Evolutionary conservation across 2,329 filamentous ascomycete genomes (phyloP), one percentile per base, ranked within the genome.

Genomic region (Blastomyces emzantsi): DNA sequence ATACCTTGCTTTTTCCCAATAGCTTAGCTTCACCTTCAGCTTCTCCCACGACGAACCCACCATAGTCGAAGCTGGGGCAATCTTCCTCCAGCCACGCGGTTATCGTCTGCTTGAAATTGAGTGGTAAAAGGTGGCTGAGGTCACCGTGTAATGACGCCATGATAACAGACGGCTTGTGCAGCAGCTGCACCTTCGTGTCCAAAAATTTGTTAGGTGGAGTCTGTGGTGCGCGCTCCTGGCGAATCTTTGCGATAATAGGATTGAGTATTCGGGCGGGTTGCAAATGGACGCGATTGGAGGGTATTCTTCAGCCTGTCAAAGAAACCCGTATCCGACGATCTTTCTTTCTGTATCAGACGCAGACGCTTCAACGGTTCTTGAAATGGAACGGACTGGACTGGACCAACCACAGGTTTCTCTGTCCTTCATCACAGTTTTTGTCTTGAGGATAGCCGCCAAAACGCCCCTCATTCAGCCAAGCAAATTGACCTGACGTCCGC

Each of bases 11-110:
- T 72, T 87, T 87, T 2, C 84, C 85, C 28, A 87, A 73, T 25
- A 87, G 70, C 67, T 69, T 71, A n/a, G 78, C 78, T 67, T 78
- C 77, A 4, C 74, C 73, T 6, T 73, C 70, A 7, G 75, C 74
- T 66, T 80, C 78, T 60, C 94, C 94, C 30, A 99, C 94, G 7
- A 99, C 94, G 76, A 96, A 99, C 65, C 94, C 94, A 71, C 90
- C 94, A 75, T 96, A 97, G 81, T 99, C 94, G 78, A 96, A 93
- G 62, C 90, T 94, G 4, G 94, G 94, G 2, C 92, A 95, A 79
- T 99, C 94, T 78, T 99, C 94, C 72, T 92, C 90, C 17, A 97
- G 88, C 94, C 94, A 99, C 71, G 84, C 79, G 30, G 87, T 84
- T 67, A 97, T 85, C 68, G 87, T 84, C 60, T 87, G 83, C 75